A percentile compares a stretch with the other conserved stretches of the same genome.
Conservation (phyloP, 305 asterid genomes). For the Ilex paraguariensis region DNA sequence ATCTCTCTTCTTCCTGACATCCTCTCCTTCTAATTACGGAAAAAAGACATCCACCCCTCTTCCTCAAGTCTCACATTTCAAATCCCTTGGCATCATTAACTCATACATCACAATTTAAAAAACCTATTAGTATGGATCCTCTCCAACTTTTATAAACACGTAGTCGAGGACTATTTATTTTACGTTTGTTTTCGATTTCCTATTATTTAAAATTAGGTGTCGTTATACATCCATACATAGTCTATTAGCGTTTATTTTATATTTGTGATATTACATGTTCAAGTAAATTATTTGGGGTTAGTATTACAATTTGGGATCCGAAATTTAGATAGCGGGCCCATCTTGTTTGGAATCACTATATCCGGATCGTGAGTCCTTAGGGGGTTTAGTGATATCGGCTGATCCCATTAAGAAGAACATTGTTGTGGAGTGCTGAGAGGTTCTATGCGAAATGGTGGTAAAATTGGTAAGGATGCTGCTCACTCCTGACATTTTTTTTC, state of each 20-base stretch:
- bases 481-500: too few species aligned
- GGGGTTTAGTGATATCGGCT: conserved; percentile 13
- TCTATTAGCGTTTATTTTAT: too few species aligned
- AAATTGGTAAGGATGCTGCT: neutral
- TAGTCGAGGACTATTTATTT: conserved; percentile 1
- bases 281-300: too few species aligned
- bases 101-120: conserved; percentile 6
- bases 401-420: conserved; percentile 20
- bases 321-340: conserved; percentile 1
- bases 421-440: conserved; percentile 22
- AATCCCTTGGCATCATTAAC: conserved; percentile 22
- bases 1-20: too few species aligned
- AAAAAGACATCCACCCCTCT: neutral
- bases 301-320: too few species aligned
- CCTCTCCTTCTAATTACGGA: too few species aligned
- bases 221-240: too few species aligned
- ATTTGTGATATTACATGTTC: too few species aligned
- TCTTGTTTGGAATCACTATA: conserved; percentile 8
- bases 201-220: neutral
- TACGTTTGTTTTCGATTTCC: neutral
- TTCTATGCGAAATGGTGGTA: conserved; percentile 29
- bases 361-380: conserved; percentile 5
- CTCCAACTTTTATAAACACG: conserved; percentile 11
- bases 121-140: neutral
- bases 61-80: conserved; percentile 17